Evolutionary conservation across 768 basidiomycete genomes (phyloP), one percentile per base, ranked within the genome.

Genomic region (Lactarius indigo): DNA sequence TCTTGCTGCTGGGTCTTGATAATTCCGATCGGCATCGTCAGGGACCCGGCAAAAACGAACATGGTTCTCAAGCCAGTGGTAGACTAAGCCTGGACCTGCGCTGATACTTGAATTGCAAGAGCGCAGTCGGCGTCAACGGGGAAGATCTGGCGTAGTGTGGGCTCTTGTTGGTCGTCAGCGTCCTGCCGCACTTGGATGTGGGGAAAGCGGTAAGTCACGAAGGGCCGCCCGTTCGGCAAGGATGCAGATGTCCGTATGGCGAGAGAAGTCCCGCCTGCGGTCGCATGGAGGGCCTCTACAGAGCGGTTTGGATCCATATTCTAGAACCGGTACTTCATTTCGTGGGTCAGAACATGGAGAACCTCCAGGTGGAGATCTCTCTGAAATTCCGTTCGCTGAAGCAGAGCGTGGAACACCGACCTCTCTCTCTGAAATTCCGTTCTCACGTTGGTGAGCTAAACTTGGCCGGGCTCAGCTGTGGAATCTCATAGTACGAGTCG

Each of bases 1-100:
- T 85, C 82, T 70, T 93, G 91, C 70, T 91, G 90, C 37, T 88
- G 83, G 75, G 94, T 92, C 81, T 96, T 96, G 78, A 96, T 81
- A 1, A 94, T 82, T 69, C 96, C 94, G 7, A 88, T 90, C 0
- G 94, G 94, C 1, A 90, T 87, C 2, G 91, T 90, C 63, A 95
- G 76, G 10, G 92, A 70, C 7, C 92, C 92, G 64, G n/a, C 9
- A 30, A 12, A 39, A 33, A 9, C 13, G 5, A 13, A 31, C 18
- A 20, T 33, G 12, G 35, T 13, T 37, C 35, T 37, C 35, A 37
- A 37, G 35, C 35, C 13, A 37, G 35, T 37, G 12, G 35, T 13
- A 10, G 23, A 7, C 26, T 18, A 37, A 13, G 35, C 35, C 35
- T 37, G 35, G 54, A 80, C 91, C 73, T 74, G 93, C 91, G 92